Evolutionary conservation across 192 early-diverging fungal genomes (phyloP), one percentile per base, ranked within the genome.

Genomic region (Linnemannia exigua): DNA sequence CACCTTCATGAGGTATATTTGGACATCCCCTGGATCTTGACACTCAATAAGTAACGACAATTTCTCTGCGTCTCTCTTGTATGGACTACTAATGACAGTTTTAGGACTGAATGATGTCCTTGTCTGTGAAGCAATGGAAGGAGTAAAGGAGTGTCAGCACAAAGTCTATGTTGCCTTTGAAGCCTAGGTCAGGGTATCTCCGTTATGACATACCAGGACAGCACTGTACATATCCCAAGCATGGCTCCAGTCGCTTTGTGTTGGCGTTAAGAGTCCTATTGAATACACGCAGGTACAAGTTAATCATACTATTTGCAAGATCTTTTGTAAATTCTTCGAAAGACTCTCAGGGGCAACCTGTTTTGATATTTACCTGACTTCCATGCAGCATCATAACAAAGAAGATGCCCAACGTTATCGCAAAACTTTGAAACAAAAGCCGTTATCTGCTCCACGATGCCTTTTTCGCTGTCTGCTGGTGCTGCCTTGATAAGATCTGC

Each of bases 301-400:
- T 63, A 63, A 3, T 12, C 12, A 63, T 31, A 31, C 12, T 63
- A 25, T 1, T 1, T 22, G 28, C 3, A 63, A 16, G n/a, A 25
- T n/a, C 6, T 63, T 11, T 63, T 5, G 2, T 22, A 12, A 3
- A n/a, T 12, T 44, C 41, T 44, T 11, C 2, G 31, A 63, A 25
- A 1, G 11, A 63, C 31, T 25, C 31, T 22, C 3, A 63, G 7
- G 7, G 11, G 25, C n/a, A 9, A 33, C 1, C 41, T 8, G 46
- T 63, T 41, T 35, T 68, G 33, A 28, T 51, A 68, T 1, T 67
- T 75, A 86, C 84, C 84, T 77, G 75, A 46, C 28, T 72, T 74
- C 84, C 84, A 86, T 14, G 84, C 84, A 4, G 84, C 77, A 25
- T 86, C 72, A 36, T 86, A 86, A 46, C 84, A 86, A 1, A 86